A percentile compares a stretch with the other conserved stretches of the same genome.
These are phyloP conservation scores for Syncephalastrum contaminatum DNA, from an alignment of 371 early-diverging fungal species.

Conservation along the genomic window DNA sequence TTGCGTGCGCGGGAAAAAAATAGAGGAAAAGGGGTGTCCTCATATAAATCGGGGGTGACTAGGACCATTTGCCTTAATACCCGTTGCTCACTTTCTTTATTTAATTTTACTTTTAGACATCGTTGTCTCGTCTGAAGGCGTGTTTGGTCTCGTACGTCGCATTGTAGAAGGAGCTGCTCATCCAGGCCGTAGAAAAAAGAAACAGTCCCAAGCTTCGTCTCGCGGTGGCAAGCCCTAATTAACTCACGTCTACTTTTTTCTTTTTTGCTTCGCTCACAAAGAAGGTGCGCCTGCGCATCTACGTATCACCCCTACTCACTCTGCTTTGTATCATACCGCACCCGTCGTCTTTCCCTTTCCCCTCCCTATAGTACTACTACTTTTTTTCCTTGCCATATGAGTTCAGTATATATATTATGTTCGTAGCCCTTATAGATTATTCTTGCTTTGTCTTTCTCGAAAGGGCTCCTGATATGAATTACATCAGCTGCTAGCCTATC, in stretches of 20 bases:
- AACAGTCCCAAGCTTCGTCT: constrained; percentile 10
- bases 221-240: background rate
- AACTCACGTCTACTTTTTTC: background rate
- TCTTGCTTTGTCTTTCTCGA: too few relatives aligned
- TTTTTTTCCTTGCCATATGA: too few relatives aligned
- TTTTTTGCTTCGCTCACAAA: constrained; percentile 2
- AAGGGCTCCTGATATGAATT: too few relatives aligned
- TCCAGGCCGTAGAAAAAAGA: constrained; percentile 45
- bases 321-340: too few relatives aligned
- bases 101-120: constrained; percentile 16
- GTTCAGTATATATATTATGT: too few relatives aligned
- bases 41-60: too few relatives aligned
- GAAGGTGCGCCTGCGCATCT: constrained; percentile 2
- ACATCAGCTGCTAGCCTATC: too few relatives aligned
- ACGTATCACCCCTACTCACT: too few relatives aligned
- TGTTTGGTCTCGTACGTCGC: constrained; percentile 29
- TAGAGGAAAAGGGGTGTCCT: constrained; percentile 1
- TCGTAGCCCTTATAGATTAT: too few relatives aligned
- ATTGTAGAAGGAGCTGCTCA: constrained; percentile 47
- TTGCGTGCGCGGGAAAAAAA: constrained; percentile 1
- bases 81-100: background rate
- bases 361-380: too few relatives aligned
- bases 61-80: background rate
- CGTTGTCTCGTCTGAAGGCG: constrained; percentile 36
- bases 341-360: too few relatives aligned